Base-by-base conservation (phyloP, 2,329 filamentous ascomycete genomes). In the Harringtonia lauricola region DNA sequence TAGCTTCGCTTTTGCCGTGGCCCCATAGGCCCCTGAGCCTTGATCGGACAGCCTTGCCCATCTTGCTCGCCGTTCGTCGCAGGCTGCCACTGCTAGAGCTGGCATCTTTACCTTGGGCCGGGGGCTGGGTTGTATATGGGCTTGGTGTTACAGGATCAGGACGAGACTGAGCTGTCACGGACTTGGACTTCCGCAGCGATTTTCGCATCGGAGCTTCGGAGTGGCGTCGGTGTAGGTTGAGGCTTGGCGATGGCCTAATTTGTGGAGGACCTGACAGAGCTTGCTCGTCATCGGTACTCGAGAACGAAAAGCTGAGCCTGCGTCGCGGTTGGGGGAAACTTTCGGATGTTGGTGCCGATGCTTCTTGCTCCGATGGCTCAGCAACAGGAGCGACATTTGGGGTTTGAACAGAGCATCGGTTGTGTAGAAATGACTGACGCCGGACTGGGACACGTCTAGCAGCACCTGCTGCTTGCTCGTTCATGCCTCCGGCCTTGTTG, bases 241-340 rank as follows among this genome's bases (percentile, higher is more conserved):
- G 2, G 9, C 12, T 19, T 15, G 22, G 18, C 13, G 33, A 4
- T 21, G 18, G 14, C n/a, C 6, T 33, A 13, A 15, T 30, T n/a
- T 19, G 28, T 15, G 9, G 28, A 7, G 12, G 17, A 29, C 58
- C 7, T 64, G 63, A 9, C 54, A 17, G 12, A 18, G 15, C 12
- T n/a, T 49, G 34, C 55, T 58, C 42, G 55, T 62, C 26, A 8
- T 48, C 45, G 29, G 41, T 37, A 36, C 46, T 45, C 4, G 47
- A 45, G 28, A 51, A 51, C 8, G 49, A 49, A 26, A 46, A 47
- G 35, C 40, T 44, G 8, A 31, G 37, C 12, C 31, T 35, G 6
- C 24, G 31, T 8, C 14, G 40, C 7, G 34, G 8, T 8, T 36
- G 39, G 9, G 42, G 15, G 18, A 44, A 40, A 17, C 42, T 49